Evolutionary conservation across 805 yeast genomes (phyloP), one percentile per base, ranked within the genome.

Genomic region (Priceomyces haplophilus): DNA sequence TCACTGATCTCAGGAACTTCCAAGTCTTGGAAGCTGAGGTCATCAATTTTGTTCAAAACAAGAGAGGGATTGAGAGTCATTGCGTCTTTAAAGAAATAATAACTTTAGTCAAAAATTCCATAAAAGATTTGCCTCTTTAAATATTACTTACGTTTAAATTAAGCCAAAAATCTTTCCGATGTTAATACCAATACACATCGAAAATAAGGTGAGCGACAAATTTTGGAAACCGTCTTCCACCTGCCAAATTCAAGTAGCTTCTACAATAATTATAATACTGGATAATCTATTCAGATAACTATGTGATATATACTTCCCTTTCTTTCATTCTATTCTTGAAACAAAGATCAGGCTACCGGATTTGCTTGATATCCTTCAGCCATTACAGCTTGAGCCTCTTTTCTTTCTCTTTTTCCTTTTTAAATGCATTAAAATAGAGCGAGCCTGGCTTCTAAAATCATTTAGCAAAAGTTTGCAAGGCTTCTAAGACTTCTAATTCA

Each of bases 401-500:
- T n/a, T 33, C 40, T 30, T 41, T 29, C 31, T 36, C 33, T 36
- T n/a, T 33, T 37, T 30, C 36, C 37, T 17, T 30, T 36, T 36
- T 15, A 21, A 20, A 36, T 23, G 39, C 30, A 36, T 18, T 36
- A 33, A 20, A 30, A 41, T 41, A 30, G 21, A 33, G 40, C 21
- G n/a, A 15, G 24, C 15, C n/a, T 27, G 11, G 31, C 31, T 27
- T n/a, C 31, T 15, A 21, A 30, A 45, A 50, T 61, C 79, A 83
- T 72, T 84, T 83, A 57, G 87, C 88, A 66, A 84, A 82, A 56
- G 83, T 79, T 67, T 86, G 85, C 65, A 91, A 78, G 58, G 96
- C 93, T 81, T 91, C 97, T 65, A 93, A 82, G 44, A 93, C 96
- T 75, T 93, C 97, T 63, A 91, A 77, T 78, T 91, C 93, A 64